Conservation (phyloP, 139 green algal genomes). For the Volvox africanus region DNA sequence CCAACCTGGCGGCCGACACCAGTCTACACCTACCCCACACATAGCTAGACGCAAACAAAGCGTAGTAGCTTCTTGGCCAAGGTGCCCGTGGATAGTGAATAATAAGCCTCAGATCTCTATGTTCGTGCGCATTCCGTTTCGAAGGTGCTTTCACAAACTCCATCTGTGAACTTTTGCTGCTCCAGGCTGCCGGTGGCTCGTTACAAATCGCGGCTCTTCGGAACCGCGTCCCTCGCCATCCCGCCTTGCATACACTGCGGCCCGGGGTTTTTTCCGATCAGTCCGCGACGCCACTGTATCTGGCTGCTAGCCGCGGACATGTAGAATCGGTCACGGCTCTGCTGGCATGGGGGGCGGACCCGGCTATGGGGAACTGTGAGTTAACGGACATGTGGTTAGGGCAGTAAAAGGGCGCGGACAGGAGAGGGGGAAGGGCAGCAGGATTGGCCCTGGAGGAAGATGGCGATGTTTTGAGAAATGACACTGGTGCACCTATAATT, state of each 20-base stretch:
- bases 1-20: too few species aligned
- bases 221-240: not conserved
- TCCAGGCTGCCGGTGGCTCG: not conserved
- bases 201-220: constrained; percentile 6
- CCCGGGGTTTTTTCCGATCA: not conserved
- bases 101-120: too few species aligned
- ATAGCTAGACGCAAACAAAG: too few species aligned
- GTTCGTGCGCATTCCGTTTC: not conserved
- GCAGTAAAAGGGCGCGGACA: not conserved
- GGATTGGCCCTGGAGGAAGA: not conserved
- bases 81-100: too few species aligned
- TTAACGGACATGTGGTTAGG: not conserved
- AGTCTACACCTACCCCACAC: too few species aligned
- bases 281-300: constrained; percentile 4
- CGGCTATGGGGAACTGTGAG: not conserved
- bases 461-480: not conserved
- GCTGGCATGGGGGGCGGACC: constrained; percentile 32
- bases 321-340: not conserved
- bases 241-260: not conserved
- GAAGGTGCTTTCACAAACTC: too few species aligned
- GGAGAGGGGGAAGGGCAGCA: not conserved
- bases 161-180: not conserved
- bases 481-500: too few species aligned
- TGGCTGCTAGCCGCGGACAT: not conserved
- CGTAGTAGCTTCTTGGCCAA: too few species aligned